These are phyloP conservation scores for Nannochloropsis oceanica DNA, from an alignment of 108 stramenopile species.

Conservation along the genomic window DNA sequence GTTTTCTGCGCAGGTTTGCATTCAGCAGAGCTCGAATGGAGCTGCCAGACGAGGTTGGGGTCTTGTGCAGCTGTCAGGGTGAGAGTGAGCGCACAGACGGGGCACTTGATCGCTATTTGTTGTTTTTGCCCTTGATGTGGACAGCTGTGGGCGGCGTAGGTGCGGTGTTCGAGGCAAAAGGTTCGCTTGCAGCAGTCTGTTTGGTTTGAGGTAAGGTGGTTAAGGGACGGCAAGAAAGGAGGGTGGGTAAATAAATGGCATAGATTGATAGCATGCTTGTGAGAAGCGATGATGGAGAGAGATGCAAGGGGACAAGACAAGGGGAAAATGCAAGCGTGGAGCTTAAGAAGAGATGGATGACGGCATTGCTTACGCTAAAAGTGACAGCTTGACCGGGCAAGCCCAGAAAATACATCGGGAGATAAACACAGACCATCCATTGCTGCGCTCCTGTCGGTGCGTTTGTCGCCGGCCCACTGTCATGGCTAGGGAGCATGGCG, in stretches of 20 bases:
- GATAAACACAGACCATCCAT: too few species aligned
- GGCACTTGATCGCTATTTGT: not conserved
- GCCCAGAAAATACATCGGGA: too few species aligned
- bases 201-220: not conserved
- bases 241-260: not conserved
- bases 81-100: not conserved
- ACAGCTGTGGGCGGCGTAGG: not conserved
- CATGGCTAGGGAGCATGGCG: too few species aligned
- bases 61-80: not conserved
- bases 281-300: too few species aligned
- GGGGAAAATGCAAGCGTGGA: too few species aligned
- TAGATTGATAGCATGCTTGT: too few species aligned
- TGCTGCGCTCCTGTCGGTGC: too few species aligned
- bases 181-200: not conserved
- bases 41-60: not conserved
- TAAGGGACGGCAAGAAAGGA: not conserved
- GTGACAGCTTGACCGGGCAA: too few species aligned
- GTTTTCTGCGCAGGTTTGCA: not conserved
- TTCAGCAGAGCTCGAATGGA: not conserved
- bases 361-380: too few species aligned
- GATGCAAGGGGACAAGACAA: too few species aligned
- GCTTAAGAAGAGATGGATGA: too few species aligned
- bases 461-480: too few species aligned
- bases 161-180: not conserved
- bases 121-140: not conserved